Base-by-base conservation (phyloP, 148 eudicot species). In the Rhododendron williamsianum region DNA sequence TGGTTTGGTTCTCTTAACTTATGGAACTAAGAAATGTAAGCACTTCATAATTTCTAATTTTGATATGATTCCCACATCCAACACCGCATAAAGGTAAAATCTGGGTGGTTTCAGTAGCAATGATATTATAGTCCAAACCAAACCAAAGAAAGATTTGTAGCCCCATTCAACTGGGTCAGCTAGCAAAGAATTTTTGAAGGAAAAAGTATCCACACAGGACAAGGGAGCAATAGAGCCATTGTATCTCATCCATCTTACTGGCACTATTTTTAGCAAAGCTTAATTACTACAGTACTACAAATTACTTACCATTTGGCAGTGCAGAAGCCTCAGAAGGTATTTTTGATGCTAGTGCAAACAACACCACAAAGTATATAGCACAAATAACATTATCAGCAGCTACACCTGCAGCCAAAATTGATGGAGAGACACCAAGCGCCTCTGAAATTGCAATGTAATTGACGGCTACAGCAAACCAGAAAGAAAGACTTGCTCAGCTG, bases 321-420 rank as follows among this genome's bases (percentile, higher is more conserved):
- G 85, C 82, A 87, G 91, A 90, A 79, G 87, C 48, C 91, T 95
- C 99, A 4, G 98, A 85, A 89, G 98, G 97, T 76, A 96, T 89
- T 76, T 91, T 95, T 73, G 99, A 90, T 82, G 95, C 98, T 63
- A 96, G 77, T 21, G 96, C 96, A 90, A 95, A 95, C 81, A 96
- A 88, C 74, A 95, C 85, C 80, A 94, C 86, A 82, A 93, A 96
- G 90, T 94, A 95, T 85, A 94, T 88, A 30, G 99, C 99, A 89
- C 97, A 94, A 71, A 96, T 91, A 74, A 96, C 95, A 89, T 96
- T 96, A 89, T 95, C 99, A n/a, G 96, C 99, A 48, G 99, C 99
- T 80, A 96, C 92, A 63, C 99, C 99, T 71, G 99, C 97, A 72
- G 99, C 92, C 77, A 93, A 87, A 86, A 96, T 98, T 69, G 99